Evolutionary conservation across 768 basidiomycete species (phyloP).

Genomic region (Amanita brunnescens): DNA sequence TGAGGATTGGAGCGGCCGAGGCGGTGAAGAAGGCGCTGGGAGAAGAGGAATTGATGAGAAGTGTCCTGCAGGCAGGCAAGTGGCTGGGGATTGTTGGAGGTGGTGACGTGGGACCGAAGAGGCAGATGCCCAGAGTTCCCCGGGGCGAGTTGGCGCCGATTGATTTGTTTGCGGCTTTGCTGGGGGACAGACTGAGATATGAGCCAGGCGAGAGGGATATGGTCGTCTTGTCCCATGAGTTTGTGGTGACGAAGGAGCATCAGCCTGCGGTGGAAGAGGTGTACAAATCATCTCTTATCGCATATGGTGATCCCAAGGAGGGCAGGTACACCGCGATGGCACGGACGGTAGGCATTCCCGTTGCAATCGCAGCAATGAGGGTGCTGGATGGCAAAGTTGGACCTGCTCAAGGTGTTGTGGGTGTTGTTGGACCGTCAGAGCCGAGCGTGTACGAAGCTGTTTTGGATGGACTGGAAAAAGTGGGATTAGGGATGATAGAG

Average conservation of each 20-base stretch:
- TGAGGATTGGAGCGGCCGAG: neutral
- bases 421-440: conserved; percentile 63
- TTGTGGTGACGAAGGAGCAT: conserved; percentile 36
- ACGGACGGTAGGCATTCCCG: conserved; percentile 81
- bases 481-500: conserved; percentile 43
- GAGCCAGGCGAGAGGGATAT: conserved; percentile 68
- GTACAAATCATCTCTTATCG: conserved; percentile 58
- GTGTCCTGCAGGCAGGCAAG: conserved; percentile 15
- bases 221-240: conserved; percentile 80
- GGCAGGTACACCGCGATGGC: conserved; percentile 66
- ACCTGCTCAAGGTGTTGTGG: conserved; percentile 25
- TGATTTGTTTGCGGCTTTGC: conserved; percentile 65
- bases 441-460: conserved; percentile 53
- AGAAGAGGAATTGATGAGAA: conserved; percentile 13
- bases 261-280: conserved; percentile 30
- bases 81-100: conserved; percentile 31
- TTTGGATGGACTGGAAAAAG: conserved; percentile 48
- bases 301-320: conserved; percentile 40
- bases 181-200: conserved; percentile 68
- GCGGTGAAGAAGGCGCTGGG: conserved; percentile 1
- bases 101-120: neutral
- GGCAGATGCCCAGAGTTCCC: conserved; percentile 36
- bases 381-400: conserved; percentile 53
- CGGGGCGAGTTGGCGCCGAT: conserved; percentile 39
- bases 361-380: conserved; percentile 71